Conservation (phyloP, 2,329 filamentous ascomycete species). For the Davidsoniella virescens region DNA sequence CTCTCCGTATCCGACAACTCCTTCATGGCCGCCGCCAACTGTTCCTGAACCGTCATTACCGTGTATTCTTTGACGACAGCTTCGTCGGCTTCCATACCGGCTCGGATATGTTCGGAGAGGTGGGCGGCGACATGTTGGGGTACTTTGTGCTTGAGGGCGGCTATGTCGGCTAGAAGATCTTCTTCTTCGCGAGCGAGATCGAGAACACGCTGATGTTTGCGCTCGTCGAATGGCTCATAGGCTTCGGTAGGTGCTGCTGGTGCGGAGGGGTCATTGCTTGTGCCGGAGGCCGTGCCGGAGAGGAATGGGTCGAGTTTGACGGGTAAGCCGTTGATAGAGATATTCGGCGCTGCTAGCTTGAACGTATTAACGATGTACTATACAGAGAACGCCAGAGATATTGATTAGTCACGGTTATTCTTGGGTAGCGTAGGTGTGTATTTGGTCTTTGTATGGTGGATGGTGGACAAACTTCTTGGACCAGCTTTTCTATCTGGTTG, state of each 20-base stretch:
- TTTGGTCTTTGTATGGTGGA: background rate
- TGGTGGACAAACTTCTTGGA: conserved; percentile 34
- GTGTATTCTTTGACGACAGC: conserved; percentile 23
- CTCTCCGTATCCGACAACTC: conserved; percentile 18
- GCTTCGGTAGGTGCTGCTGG: conserved; percentile 22
- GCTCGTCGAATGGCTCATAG: conserved; percentile 45
- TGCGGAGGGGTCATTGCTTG: conserved; percentile 12
- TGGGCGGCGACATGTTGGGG: conserved; percentile 28
- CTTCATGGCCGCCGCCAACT: conserved; percentile 14
- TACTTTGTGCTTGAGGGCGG: conserved; percentile 38
- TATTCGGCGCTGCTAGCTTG: conserved; percentile 39
- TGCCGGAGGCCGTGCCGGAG: conserved; percentile 15
- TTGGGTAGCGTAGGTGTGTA: background rate
- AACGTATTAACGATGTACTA: conserved; percentile 49
- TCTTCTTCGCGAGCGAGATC: conserved; percentile 46
- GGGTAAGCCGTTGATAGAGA: conserved; percentile 45
- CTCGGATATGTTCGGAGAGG: conserved; percentile 26
- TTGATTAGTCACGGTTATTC: background rate
- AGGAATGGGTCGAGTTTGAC: conserved; percentile 28
- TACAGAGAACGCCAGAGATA: background rate
- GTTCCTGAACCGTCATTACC: conserved; percentile 14
- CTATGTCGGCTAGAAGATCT: conserved; percentile 47
- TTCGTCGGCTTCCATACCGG: conserved; percentile 31
- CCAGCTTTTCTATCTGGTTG: conserved; percentile 40
- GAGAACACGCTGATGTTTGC: conserved; percentile 41